These are phyloP conservation scores for Brassica hybrid DNA, from an alignment of 441 rosid genomes.

Conservation along the genomic window DNA sequence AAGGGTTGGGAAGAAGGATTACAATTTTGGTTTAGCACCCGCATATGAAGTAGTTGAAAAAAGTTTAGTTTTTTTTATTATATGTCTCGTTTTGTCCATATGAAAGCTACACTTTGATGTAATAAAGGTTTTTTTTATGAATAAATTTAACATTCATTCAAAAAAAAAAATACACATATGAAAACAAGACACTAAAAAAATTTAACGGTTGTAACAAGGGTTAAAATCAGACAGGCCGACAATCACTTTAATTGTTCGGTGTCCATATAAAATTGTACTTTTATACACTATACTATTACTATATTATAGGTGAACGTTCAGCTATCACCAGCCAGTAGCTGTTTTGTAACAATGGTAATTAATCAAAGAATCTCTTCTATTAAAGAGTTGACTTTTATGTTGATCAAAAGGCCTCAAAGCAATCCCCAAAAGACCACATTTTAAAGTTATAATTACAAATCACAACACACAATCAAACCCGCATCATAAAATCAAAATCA, in stretches of 20 bases:
- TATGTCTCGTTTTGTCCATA: no score
- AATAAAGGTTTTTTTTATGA: no score
- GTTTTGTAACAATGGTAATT: background rate
- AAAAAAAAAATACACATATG: background rate
- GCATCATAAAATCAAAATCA: slow-evolving; percentile 10
- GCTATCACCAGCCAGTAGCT: slow-evolving; percentile 25
- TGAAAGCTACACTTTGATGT: no score
- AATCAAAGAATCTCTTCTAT: slow-evolving; percentile 22
- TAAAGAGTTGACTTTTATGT: slow-evolving; percentile 34
- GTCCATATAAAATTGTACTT: background rate
- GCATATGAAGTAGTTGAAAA: no score
- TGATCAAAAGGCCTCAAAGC: slow-evolving; percentile 33
- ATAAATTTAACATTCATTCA: no score
- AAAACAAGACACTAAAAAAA: background rate
- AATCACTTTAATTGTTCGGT: background rate
- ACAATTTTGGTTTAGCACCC: no score
- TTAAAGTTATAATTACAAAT: slow-evolving; percentile 29
- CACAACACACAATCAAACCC: slow-evolving; percentile 28
- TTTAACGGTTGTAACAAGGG: background rate
- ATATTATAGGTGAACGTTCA: slow-evolving; percentile 16
- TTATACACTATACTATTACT: slow-evolving; percentile 1
- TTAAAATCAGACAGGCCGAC: background rate
- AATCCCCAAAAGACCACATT: slow-evolving; percentile 33
- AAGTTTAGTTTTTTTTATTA: no score
- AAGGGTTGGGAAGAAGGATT: no score